These are phyloP conservation scores for Arxiozyma slooffiae DNA, from an alignment of 1,139 yeast genomes.

Conservation along the genomic window DNA sequence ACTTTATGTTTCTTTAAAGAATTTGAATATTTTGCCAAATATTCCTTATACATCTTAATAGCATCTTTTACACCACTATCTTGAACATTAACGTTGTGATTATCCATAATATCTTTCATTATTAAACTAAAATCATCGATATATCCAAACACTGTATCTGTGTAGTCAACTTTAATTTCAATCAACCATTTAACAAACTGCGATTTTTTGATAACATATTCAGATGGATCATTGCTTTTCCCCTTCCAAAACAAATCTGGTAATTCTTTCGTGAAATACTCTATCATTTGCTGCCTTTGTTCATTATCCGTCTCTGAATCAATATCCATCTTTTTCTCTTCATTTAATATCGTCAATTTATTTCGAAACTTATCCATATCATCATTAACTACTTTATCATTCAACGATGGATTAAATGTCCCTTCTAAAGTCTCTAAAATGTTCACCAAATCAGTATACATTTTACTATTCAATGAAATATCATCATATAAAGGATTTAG, in stretches of 20 bases:
- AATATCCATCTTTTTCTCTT: slow-evolving; percentile 12
- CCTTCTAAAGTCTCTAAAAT: slow-evolving; percentile 26
- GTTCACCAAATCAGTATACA: slow-evolving; percentile 19
- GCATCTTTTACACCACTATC: slow-evolving; percentile 79
- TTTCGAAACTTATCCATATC: slow-evolving; percentile 18
- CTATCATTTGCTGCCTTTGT: slow-evolving; percentile 20
- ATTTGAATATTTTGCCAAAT: slow-evolving; percentile 21
- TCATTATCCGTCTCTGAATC: slow-evolving; percentile 19
- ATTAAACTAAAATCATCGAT: slow-evolving; percentile 14
- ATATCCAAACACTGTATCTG: slow-evolving; percentile 12
- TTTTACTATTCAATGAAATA: slow-evolving; percentile 16
- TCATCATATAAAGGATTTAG: slow-evolving; percentile 17
- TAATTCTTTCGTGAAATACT: slow-evolving; percentile 24
- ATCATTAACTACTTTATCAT: slow-evolving; percentile 32
- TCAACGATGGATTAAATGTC: slow-evolving; percentile 28
- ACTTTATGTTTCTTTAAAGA: slow-evolving; percentile 7
- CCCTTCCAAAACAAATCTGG: slow-evolving; percentile 24
- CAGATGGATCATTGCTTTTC: slow-evolving; percentile 17
- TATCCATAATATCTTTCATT: slow-evolving; percentile 31
- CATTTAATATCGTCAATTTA: slow-evolving; percentile 3
- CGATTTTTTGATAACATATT: slow-evolving; percentile 23
- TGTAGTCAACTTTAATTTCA: slow-evolving; percentile 17
- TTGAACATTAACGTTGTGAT: slow-evolving; percentile 82
- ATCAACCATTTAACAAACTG: slow-evolving; percentile 22
- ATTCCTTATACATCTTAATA: slow-evolving; percentile 51